Percentiles rank a stretch among this genome's conserved stretches.
Evolutionary conservation across 345 rosid species (phyloP).

Genomic region (Eucalyptus brandiana): DNA sequence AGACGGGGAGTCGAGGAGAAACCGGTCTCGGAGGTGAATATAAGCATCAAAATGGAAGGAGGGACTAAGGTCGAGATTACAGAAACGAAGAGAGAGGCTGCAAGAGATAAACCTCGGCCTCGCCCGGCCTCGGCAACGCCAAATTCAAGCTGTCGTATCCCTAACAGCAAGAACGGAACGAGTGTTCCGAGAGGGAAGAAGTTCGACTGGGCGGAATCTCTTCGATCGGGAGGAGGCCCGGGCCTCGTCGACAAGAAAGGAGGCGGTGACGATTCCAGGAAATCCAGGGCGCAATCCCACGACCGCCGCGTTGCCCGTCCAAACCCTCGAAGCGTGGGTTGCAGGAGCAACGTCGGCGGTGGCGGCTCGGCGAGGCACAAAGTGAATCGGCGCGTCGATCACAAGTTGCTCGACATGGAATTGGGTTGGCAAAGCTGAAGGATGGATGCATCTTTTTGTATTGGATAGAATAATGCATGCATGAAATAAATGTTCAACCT

Average conservation of each 20-base stretch:
- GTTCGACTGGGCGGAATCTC: slow-evolving; percentile 39
- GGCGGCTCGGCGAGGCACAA: background rate
- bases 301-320: background rate
- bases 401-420: slow-evolving; percentile 1
- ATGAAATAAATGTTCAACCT: background rate
- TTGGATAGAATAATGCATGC: background rate
- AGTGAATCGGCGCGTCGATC: background rate
- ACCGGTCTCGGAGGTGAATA: slow-evolving; percentile 34
- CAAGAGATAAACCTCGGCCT: background rate
- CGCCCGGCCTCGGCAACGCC: background rate
- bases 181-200: background rate
- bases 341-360: background rate
- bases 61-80: slow-evolving; percentile 55
- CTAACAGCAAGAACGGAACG: background rate
- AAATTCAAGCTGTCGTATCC: background rate
- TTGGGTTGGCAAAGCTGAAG: slow-evolving; percentile 27
- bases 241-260: background rate
- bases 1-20: slow-evolving; percentile 2
- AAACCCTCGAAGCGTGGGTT: background rate
- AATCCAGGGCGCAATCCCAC: background rate
- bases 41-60: slow-evolving; percentile 63
- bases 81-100: slow-evolving; percentile 33
- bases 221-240: slow-evolving; percentile 13
- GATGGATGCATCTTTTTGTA: background rate
- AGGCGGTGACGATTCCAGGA: background rate